Base-by-base conservation (phyloP, 768 basidiomycete species). In the Daedaleopsis nitida region DNA sequence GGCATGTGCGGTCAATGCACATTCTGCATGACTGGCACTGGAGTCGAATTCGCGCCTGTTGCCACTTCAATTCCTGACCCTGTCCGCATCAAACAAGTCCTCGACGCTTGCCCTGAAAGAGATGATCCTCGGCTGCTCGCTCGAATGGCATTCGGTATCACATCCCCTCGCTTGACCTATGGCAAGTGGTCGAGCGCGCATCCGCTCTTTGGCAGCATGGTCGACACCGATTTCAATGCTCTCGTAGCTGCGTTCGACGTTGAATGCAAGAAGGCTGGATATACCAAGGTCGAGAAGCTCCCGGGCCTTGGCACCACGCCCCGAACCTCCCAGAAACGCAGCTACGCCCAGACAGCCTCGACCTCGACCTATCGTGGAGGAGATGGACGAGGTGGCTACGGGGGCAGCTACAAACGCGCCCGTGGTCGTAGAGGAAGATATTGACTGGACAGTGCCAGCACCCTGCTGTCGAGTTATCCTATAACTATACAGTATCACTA, bases 91-190 rank as follows among this genome's bases (percentile, higher is more conserved):
- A 57, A 67, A 27, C 72, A 68, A 13, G 78, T 83, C 51, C 73
- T 81, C 23, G 64, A 63, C 14, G 76, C 74, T n/a, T 81, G 79
- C 64, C 75, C 72, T 38, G 78, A 77, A 47, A 78, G 80, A 35
- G 80, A 82, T 57, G 81, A 82, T 57, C 77, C 80, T 24, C 79
- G 79, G 7, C 70, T 81, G 35, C 72, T 83, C n/a, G 80, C 82
- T 1, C 77, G 81, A 9, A 74, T 81, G 73, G 82, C 81, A 5
- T 83, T 82, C 57, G 82, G 81, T 9, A 76, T 83, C 49, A 76
- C 76, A 1, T 80, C 78, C 19, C 79, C 79, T 2, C 74, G 81
- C 1, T 70, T 82, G 21, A 78, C 80, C 1, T 67, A 66, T 2
- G 68, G 75, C 62, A 81, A 79, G 60, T 77, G 79, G 70, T 75